A percentile compares a stretch with the other conserved stretches of the same genome.
Evolutionary conservation across 192 early-diverging fungal genomes (phyloP).

Genomic region (Spizellomyces punctatus): DNA sequence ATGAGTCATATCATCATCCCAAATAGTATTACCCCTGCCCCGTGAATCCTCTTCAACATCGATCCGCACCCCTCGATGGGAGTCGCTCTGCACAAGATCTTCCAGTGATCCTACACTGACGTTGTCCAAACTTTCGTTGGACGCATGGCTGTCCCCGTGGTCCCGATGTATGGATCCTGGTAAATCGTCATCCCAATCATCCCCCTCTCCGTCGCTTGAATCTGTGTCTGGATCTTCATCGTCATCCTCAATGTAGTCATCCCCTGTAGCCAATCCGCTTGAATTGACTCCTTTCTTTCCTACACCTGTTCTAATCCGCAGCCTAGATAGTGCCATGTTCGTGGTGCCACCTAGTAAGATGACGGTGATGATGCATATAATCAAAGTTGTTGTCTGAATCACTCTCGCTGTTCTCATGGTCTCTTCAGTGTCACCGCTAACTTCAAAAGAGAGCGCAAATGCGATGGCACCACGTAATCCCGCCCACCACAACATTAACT

Average conservation of each 20-base stretch:
- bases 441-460: conserved; percentile 87
- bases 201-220: conserved; percentile 17
- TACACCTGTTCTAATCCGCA: conserved; percentile 75
- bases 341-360: conserved; percentile 92
- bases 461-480: conserved; percentile 95
- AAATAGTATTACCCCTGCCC: conserved; percentile 2
- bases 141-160: not conserved
- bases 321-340: conserved; percentile 72
- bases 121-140: conserved; percentile 1
- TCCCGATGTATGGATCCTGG: not conserved
- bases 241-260: conserved; percentile 24
- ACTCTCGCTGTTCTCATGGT: conserved; percentile 58
- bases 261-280: not conserved
- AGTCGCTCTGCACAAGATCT: conserved; percentile 13
- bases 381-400: conserved; percentile 85
- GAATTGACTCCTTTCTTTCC: conserved; percentile 9
- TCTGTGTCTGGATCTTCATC: conserved; percentile 31
- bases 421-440: conserved; percentile 41
- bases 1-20: conserved; percentile 53
- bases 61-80: conserved; percentile 12
- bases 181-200: conserved; percentile 29
- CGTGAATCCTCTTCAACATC: conserved; percentile 1
- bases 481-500: conserved; percentile 96
- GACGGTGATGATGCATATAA: conserved; percentile 90
- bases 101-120: conserved; percentile 12